phyloP scores from a whole-genome alignment of 2,329 filamentous ascomycete species.

The Arthrobotrys sinensis region DNA sequence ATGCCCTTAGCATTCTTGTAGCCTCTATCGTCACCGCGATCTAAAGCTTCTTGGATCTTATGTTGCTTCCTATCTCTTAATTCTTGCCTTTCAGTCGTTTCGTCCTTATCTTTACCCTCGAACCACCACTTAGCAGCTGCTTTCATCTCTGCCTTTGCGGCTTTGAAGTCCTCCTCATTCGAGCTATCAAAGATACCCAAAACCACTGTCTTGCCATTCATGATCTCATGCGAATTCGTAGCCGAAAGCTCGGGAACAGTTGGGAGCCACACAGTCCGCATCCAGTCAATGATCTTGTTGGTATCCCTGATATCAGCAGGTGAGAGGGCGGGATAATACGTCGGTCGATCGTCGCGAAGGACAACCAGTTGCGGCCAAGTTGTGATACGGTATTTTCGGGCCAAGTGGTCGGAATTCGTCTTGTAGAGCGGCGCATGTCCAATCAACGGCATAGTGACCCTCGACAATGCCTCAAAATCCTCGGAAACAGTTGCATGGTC shows the following conservation, averaged over 20 bases:
- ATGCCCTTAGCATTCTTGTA: slow-evolving; percentile 90
- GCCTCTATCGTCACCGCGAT: slow-evolving; percentile 89
- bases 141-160: slow-evolving; percentile 90
- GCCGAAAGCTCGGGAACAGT: slow-evolving; percentile 95
- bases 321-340: slow-evolving; percentile 88
- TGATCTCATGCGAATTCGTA: slow-evolving; percentile 91
- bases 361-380: slow-evolving; percentile 97
- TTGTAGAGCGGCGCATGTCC: slow-evolving; percentile 94
- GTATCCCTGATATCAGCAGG: slow-evolving; percentile 94
- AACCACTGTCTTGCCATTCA: slow-evolving; percentile 95
- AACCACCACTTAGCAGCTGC: slow-evolving; percentile 97
- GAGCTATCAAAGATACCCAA: slow-evolving; percentile 88
- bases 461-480: slow-evolving; percentile 89
- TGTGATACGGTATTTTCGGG: slow-evolving; percentile 90
- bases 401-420: slow-evolving; percentile 83
- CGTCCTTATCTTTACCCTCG: slow-evolving; percentile 92
- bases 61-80: slow-evolving; percentile 94
- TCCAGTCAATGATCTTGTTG: slow-evolving; percentile 86
- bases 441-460: slow-evolving; percentile 87
- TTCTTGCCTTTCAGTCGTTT: slow-evolving; percentile 93
- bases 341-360: slow-evolving; percentile 87
- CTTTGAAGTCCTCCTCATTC: slow-evolving; percentile 82
- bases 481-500: slow-evolving; percentile 94
- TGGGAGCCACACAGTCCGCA: slow-evolving; percentile 95
- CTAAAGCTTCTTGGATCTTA: slow-evolving; percentile 94